phyloP scores from a whole-genome alignment of 1,284 basidiomycete species.

The Meira miltonrushii region DNA sequence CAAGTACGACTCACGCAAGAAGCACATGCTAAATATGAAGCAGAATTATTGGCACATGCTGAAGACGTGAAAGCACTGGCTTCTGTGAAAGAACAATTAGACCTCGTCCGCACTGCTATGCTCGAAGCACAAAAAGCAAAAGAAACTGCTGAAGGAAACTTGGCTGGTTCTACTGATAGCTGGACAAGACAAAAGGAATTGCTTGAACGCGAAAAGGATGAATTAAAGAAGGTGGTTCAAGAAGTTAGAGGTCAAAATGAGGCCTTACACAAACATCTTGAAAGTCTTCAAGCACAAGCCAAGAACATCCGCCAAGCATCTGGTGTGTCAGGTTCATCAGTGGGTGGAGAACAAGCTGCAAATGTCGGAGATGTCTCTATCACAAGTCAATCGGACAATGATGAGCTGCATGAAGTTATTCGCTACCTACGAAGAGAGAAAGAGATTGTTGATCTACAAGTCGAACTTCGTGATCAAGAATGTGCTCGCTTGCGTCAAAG shows the following conservation, averaged over 20 bases:
- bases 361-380: conserved; percentile 57
- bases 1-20: conserved; percentile 70
- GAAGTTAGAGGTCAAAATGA: conserved; percentile 53
- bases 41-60: conserved; percentile 75
- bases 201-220: conserved; percentile 69
- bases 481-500: conserved; percentile 69
- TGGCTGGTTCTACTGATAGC: conserved; percentile 66
- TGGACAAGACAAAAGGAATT: conserved; percentile 73
- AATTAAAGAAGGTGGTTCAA: conserved; percentile 57
- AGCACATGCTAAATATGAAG: conserved; percentile 73
- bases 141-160: conserved; percentile 70
- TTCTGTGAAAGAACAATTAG: conserved; percentile 50
- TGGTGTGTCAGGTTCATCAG: conserved; percentile 23
- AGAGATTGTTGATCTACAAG: conserved; percentile 79
- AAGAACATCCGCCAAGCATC: conserved; percentile 64
- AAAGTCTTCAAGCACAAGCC: conserved; percentile 75
- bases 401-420: conserved; percentile 67
- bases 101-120: conserved; percentile 68
- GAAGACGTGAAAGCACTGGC: conserved; percentile 60
- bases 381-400: conserved; percentile 24
- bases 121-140: conserved; percentile 62
- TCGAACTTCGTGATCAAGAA: conserved; percentile 80
- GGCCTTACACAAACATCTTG: conserved; percentile 78
- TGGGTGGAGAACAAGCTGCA: conserved; percentile 43
- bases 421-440: conserved; percentile 80